A percentile compares a stretch with the other conserved stretches of the same genome.
Conservation (phyloP, 495 filamentous ascomycete genomes). For the Penicillium salamii region DNA sequence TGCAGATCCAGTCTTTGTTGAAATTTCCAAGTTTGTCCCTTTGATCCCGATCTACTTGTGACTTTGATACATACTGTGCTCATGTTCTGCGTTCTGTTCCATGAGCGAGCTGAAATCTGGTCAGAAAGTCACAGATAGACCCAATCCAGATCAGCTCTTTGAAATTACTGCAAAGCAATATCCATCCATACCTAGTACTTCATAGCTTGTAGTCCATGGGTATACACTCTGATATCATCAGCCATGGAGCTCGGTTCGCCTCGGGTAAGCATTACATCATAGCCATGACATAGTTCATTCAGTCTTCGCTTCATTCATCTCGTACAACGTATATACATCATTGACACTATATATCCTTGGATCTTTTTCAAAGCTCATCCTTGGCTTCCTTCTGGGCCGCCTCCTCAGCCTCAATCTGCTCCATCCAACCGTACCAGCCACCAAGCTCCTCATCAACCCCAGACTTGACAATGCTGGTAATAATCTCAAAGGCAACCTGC, state of each 20-base stretch:
- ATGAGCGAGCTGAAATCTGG: slow-evolving; percentile 10
- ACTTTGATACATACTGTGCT: slow-evolving; percentile 7
- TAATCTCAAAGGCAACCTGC: slow-evolving; percentile 77
- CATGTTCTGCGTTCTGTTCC: slow-evolving; percentile 2
- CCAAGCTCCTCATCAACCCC: slow-evolving; percentile 49
- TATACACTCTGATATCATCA: not conserved
- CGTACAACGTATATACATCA: slow-evolving; percentile 4
- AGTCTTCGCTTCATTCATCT: slow-evolving; percentile 15
- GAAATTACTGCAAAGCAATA: too few relatives aligned
- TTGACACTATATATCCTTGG: slow-evolving; percentile 16
- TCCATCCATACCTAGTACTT: too few relatives aligned
- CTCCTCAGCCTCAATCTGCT: slow-evolving; percentile 18
- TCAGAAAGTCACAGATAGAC: slow-evolving; percentile 19
- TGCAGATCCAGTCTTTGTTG: slow-evolving; percentile 8
- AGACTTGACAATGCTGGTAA: slow-evolving; percentile 75
- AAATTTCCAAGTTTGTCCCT: slow-evolving; percentile 3
- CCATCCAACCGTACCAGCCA: slow-evolving; percentile 43
- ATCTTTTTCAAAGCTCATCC: slow-evolving; percentile 45
- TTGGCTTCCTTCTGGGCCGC: slow-evolving; percentile 23
- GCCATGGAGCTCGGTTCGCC: not conserved
- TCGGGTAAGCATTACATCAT: not conserved
- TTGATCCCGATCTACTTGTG: slow-evolving; percentile 4
- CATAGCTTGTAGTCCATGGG: too few relatives aligned
- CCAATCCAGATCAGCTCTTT: slow-evolving; percentile 9
- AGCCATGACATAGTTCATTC: slow-evolving; percentile 2